phyloP scores from a whole-genome alignment of 257 asterid species.

The Gynochthodes officinalis region DNA sequence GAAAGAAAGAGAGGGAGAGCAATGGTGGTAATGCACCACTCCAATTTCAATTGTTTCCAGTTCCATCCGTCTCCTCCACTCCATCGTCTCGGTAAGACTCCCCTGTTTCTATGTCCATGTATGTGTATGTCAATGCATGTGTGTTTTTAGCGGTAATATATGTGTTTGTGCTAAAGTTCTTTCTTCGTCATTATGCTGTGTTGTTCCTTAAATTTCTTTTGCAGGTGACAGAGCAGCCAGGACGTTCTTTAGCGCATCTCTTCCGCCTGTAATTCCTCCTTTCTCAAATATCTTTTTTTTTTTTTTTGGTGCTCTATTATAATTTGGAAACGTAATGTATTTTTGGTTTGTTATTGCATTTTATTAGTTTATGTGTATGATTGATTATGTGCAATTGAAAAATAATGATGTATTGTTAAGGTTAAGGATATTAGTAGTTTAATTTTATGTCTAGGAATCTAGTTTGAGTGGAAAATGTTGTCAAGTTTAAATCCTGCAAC shows the following conservation, averaged over 20 bases:
- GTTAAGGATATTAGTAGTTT: background rate
- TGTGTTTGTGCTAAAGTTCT: background rate
- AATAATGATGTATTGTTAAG: background rate
- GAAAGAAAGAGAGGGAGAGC: background rate
- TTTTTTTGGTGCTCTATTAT: background rate
- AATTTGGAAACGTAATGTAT: background rate
- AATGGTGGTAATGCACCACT: constrained; percentile 21
- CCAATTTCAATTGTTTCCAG: constrained; percentile 17
- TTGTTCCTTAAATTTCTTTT: background rate
- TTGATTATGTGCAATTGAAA: background rate
- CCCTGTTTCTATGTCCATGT: background rate
- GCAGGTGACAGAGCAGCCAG: constrained; percentile 21
- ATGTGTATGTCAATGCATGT: background rate
- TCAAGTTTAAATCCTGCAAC: background rate
- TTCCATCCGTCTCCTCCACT: constrained; percentile 12
- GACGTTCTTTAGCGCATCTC: constrained; percentile 15
- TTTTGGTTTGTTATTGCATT: background rate
- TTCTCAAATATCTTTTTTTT: background rate
- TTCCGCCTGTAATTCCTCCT: constrained; percentile 21
- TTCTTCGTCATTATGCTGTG: background rate
- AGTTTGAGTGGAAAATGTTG: background rate
- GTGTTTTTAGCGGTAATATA: background rate
- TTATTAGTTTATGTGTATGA: background rate
- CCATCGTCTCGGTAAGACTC: constrained; percentile 18
- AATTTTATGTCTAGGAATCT: background rate